These are phyloP conservation scores for Coemansia sp. DNA, from an alignment of 192 early-diverging fungal species.

Conservation along the genomic window DNA sequence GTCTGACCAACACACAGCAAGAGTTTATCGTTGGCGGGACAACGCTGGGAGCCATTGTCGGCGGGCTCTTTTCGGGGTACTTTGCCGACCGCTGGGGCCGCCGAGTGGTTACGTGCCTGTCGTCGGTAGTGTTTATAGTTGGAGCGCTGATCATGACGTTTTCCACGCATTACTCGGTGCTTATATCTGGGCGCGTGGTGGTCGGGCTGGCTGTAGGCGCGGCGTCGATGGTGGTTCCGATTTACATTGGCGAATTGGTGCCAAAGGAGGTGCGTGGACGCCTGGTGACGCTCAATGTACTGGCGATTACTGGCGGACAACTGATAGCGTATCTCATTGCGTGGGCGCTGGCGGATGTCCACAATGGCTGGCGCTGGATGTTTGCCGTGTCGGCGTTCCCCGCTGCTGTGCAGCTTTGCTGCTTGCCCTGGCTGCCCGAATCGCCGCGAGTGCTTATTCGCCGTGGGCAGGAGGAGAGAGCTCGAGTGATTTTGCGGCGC, in stretches of 20 bases:
- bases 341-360: slow-evolving; percentile 59
- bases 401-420: slow-evolving; percentile 57
- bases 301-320: slow-evolving; percentile 65
- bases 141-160: slow-evolving; percentile 62
- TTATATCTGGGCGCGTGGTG: slow-evolving; percentile 58
- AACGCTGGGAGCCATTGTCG: slow-evolving; percentile 62
- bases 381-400: slow-evolving; percentile 58
- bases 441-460: slow-evolving; percentile 68
- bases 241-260: slow-evolving; percentile 62
- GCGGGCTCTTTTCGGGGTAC: slow-evolving; percentile 68
- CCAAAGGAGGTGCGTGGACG: slow-evolving; percentile 64
- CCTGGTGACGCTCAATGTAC: slow-evolving; percentile 60
- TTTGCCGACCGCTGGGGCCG: slow-evolving; percentile 71
- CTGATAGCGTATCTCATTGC: slow-evolving; percentile 65
- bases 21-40: slow-evolving; percentile 58
- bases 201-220: slow-evolving; percentile 60
- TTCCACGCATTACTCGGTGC: slow-evolving; percentile 44
- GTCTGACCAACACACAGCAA: slow-evolving; percentile 47
- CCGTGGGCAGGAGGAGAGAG: slow-evolving; percentile 58
- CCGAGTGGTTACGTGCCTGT: slow-evolving; percentile 49
- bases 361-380: slow-evolving; percentile 60
- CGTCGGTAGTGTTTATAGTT: slow-evolving; percentile 58
- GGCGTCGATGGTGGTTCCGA: slow-evolving; percentile 57
- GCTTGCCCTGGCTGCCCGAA: slow-evolving; percentile 64
- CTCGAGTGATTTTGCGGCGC: slow-evolving; percentile 47